Evolutionary conservation across 805 yeast species (phyloP).

Genomic region (Starmerella powellii): DNA sequence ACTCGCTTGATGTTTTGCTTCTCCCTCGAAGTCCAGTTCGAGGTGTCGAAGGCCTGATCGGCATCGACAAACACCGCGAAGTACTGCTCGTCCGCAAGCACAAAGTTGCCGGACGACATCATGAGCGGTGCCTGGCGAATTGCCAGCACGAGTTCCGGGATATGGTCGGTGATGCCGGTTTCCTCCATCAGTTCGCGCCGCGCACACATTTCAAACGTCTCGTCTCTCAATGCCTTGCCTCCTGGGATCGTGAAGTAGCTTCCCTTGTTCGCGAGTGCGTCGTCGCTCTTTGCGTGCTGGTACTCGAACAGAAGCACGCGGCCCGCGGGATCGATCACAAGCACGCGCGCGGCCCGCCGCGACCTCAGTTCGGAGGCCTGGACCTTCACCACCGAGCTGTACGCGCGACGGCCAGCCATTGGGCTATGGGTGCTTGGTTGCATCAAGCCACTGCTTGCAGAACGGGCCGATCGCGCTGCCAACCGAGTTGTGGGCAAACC

Average conservation of each 20-base stretch:
- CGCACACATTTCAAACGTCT: constrained; percentile 16
- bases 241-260: constrained; percentile 20
- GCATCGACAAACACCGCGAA: constrained; percentile 7
- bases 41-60: constrained; percentile 6
- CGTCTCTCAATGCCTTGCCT: constrained; percentile 10
- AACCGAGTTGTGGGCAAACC: no score
- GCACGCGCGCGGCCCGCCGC: constrained; percentile 18
- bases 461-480: no score
- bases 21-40: constrained; percentile 15
- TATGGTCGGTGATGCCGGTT: constrained; percentile 13
- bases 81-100: constrained; percentile 18
- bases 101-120: constrained; percentile 11
- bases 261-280: constrained; percentile 16
- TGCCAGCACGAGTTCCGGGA: constrained; percentile 11
- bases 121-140: constrained; percentile 18
- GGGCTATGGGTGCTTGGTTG: not conserved
- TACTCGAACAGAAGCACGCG: constrained; percentile 17
- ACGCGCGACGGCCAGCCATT: not conserved
- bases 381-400: constrained; percentile 1
- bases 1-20: constrained; percentile 5
- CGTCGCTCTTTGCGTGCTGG: constrained; percentile 4
- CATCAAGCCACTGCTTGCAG: not conserved
- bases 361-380: not conserved
- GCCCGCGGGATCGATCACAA: constrained; percentile 10
- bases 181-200: constrained; percentile 19